Conservation (phyloP, 2,329 filamentous ascomycete genomes). For the Calonectria multiphialidica region DNA sequence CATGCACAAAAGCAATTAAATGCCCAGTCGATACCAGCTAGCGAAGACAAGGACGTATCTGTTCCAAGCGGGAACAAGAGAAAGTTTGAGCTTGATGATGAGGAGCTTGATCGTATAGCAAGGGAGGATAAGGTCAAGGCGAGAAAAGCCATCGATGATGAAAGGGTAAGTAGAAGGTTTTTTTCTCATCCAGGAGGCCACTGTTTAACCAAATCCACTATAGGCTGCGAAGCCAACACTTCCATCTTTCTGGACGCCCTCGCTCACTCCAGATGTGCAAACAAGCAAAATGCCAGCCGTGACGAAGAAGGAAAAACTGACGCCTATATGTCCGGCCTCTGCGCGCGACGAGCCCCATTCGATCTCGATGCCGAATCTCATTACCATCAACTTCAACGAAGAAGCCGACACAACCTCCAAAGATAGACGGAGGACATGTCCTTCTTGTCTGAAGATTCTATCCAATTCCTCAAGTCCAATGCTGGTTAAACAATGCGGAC, state of each 20-base stretch:
- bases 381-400: constrained; percentile 82
- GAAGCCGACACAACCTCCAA: constrained; percentile 66
- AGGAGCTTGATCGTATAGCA: constrained; percentile 79
- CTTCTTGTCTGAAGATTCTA: constrained; percentile 85
- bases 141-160: constrained; percentile 77
- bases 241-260: constrained; percentile 94
- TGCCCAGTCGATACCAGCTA: constrained; percentile 50
- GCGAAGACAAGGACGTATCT: constrained; percentile 12
- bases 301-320: constrained; percentile 72
- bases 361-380: constrained; percentile 83
- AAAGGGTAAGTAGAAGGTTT: constrained; percentile 65
- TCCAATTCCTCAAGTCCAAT: constrained; percentile 87
- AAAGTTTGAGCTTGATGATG: constrained; percentile 81
- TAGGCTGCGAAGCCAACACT: constrained; percentile 75
- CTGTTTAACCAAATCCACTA: constrained; percentile 17
- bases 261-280: constrained; percentile 74
- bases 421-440: constrained; percentile 71
- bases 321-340: constrained; percentile 83
- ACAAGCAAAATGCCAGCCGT: constrained; percentile 64
- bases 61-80: constrained; percentile 65
- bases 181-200: not conserved
- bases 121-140: constrained; percentile 77
- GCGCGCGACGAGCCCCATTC: constrained; percentile 74
- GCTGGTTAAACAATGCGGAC: constrained; percentile 88
- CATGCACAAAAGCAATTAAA: constrained; percentile 50